A percentile compares a stretch with the other conserved stretches of the same genome.
Evolutionary conservation across 768 basidiomycete genomes (phyloP).

Genomic region (Pilatotrama ljubarskyi): DNA sequence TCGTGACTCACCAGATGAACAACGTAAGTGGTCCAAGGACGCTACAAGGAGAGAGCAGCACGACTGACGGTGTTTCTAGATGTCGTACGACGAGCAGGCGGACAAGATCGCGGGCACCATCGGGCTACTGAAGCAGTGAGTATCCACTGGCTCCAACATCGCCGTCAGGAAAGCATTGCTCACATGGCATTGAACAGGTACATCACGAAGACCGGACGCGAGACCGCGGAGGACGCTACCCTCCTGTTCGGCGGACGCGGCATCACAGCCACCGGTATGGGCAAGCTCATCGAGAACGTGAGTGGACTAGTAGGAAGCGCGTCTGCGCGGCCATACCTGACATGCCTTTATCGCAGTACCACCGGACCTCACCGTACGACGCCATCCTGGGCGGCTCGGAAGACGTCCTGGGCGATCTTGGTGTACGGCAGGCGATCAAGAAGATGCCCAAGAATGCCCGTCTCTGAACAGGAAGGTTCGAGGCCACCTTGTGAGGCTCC

Average conservation of each 20-base stretch:
- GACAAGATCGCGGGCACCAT: constrained; percentile 87
- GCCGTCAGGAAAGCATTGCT: background rate
- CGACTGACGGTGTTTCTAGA: constrained; percentile 44
- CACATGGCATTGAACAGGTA: constrained; percentile 44
- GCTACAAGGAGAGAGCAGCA: background rate
- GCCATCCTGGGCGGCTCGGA: constrained; percentile 82
- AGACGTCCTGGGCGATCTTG: constrained; percentile 72
- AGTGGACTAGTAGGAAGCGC: constrained; percentile 23
- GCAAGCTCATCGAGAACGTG: constrained; percentile 79
- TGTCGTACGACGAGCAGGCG: constrained; percentile 84
- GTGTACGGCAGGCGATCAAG: constrained; percentile 71
- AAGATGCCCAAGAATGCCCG: constrained; percentile 60
- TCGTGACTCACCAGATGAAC: constrained; percentile 90
- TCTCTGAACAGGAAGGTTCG: constrained; percentile 40
- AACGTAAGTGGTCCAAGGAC: constrained; percentile 49
- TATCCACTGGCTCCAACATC: constrained; percentile 9
- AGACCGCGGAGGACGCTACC: constrained; percentile 73
- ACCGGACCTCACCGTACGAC: constrained; percentile 82
- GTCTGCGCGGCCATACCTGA: background rate
- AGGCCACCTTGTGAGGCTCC: too few relatives aligned
- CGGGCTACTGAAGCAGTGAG: constrained; percentile 85
- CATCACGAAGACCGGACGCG: constrained; percentile 63
- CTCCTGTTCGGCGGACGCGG: constrained; percentile 90
- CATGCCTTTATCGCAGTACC: constrained; percentile 50
- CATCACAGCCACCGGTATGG: constrained; percentile 86